phyloP scores from a whole-genome alignment of 2,329 filamentous ascomycete species.

The Aspergillus neotritici region DNA sequence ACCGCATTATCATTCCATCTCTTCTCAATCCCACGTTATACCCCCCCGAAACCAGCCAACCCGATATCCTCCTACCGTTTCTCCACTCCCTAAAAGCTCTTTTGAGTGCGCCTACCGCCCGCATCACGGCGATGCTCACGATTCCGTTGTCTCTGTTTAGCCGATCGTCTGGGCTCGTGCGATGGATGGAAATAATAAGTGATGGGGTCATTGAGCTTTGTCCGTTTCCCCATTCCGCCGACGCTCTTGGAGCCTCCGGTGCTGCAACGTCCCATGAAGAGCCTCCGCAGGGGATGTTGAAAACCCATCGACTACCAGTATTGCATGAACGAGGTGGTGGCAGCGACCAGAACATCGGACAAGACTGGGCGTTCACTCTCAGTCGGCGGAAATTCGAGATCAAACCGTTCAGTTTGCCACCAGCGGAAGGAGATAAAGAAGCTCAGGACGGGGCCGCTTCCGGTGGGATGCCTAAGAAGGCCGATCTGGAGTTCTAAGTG shows the following conservation, averaged over 20 bases:
- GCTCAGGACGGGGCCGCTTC: slow-evolving; percentile 48
- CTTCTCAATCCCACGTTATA: slow-evolving; percentile 85
- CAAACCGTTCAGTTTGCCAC: slow-evolving; percentile 82
- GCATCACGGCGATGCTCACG: slow-evolving; percentile 67
- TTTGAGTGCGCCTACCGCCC: slow-evolving; percentile 60
- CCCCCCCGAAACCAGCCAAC: slow-evolving; percentile 61
- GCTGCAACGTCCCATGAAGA: slow-evolving; percentile 60
- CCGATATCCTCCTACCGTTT: slow-evolving; percentile 70
- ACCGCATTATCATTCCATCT: slow-evolving; percentile 78
- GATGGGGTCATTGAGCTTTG: slow-evolving; percentile 85
- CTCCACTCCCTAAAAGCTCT: slow-evolving; percentile 72
- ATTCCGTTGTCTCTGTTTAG: slow-evolving; percentile 76
- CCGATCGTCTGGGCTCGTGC: slow-evolving; percentile 65
- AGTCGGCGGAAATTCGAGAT: slow-evolving; percentile 80
- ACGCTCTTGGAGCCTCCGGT: slow-evolving; percentile 48
- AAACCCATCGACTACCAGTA: slow-evolving; percentile 74
- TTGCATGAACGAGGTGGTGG: slow-evolving; percentile 86
- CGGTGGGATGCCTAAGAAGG: slow-evolving; percentile 53
- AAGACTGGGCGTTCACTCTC: slow-evolving; percentile 86
- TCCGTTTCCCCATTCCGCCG: slow-evolving; percentile 59
- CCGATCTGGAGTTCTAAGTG: slow-evolving; percentile 66
- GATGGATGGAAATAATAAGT: slow-evolving; percentile 78
- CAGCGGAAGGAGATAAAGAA: slow-evolving; percentile 68
- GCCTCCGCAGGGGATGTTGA: slow-evolving; percentile 77
- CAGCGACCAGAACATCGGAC: slow-evolving; percentile 62